A percentile compares a stretch with the other conserved stretches of the same genome.
Evolutionary conservation across 2,329 filamentous ascomycete species (phyloP).

Genomic region (Fonsecaea monophora): DNA sequence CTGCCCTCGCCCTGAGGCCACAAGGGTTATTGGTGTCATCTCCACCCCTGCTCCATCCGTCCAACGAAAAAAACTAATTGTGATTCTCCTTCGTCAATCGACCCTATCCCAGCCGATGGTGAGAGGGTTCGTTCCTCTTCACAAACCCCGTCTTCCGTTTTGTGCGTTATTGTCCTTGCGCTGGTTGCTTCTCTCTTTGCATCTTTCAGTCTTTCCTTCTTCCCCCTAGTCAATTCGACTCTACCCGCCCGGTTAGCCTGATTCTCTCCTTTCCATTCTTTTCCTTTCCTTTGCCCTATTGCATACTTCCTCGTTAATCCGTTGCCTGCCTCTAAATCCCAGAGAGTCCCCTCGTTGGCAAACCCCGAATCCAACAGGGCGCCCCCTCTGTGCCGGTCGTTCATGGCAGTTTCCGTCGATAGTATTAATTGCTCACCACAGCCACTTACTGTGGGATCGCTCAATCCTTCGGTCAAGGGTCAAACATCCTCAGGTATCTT

Average conservation of each 20-base stretch:
- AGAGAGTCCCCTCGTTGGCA: constrained; percentile 6
- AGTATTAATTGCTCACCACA: constrained; percentile 10
- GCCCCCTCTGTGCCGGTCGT: constrained; percentile 2
- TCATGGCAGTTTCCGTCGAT: constrained; percentile 10
- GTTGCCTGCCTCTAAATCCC: constrained; percentile 11
- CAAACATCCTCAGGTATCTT: constrained; percentile 9
- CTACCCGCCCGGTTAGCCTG: constrained; percentile 2
- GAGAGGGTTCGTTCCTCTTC: not conserved
- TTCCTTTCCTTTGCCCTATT: constrained; percentile 4
- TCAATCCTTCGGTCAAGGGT: constrained; percentile 12
- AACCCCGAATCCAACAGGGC: not conserved
- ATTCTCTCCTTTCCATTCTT: constrained; percentile 5
- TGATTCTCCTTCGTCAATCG: constrained; percentile 11
- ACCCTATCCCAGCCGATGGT: constrained; percentile 18
- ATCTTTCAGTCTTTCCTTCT: constrained; percentile 8
- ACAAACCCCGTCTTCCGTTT: constrained; percentile 14
- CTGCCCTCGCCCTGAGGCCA: too few species aligned
- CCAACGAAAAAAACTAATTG: constrained; percentile 2
- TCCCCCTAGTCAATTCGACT: not conserved
- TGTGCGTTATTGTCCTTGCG: constrained; percentile 14
- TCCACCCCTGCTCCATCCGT: constrained; percentile 11
- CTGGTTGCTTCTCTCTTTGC: constrained; percentile 11
- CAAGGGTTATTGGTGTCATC: not conserved
- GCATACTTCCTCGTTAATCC: constrained; percentile 9
- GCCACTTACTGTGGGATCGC: not conserved